Evolutionary conservation across 352 stramenopile genomes (phyloP).

Genomic region (Globisporangium takayamanum): DNA sequence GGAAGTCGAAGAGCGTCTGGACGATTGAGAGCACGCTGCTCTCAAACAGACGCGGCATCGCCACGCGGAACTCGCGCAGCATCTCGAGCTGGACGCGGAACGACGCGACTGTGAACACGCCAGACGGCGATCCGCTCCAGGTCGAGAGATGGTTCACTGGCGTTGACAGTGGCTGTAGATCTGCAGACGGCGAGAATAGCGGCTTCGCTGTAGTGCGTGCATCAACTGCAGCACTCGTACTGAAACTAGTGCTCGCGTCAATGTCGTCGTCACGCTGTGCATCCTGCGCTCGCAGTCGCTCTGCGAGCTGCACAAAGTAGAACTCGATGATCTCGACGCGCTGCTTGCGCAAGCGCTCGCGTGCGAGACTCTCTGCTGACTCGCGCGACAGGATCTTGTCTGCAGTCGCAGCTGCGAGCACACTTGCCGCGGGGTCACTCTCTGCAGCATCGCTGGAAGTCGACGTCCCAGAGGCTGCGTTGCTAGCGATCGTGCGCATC

Average conservation of each 20-base stretch:
- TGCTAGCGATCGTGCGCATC: not conserved
- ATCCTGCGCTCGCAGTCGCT: not conserved
- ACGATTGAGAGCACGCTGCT: constrained; percentile 41
- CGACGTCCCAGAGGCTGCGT: not conserved
- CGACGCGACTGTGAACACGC: constrained; percentile 44
- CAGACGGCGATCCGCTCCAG: constrained; percentile 16
- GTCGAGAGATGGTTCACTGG: constrained; percentile 5
- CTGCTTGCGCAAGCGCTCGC: constrained; percentile 28
- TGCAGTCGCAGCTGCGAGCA: constrained; percentile 25
- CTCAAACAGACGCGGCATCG: constrained; percentile 42
- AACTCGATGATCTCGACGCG: constrained; percentile 32
- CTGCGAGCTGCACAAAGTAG: constrained; percentile 30
- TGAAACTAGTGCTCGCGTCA: not conserved
- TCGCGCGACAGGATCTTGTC: constrained; percentile 36
- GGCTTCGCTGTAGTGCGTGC: not conserved
- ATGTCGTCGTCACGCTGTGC: not conserved
- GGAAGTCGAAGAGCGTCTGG: constrained; percentile 50
- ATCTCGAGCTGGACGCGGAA: constrained; percentile 69
- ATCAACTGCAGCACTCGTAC: not conserved
- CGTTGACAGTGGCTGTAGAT: not conserved
- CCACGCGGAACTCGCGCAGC: constrained; percentile 42
- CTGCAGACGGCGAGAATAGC: not conserved
- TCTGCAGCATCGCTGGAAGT: constrained; percentile 3
- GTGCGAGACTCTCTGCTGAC: constrained; percentile 25
- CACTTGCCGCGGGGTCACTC: constrained; percentile 23